phyloP scores from a whole-genome alignment of 2,329 filamentous ascomycete genomes.

The Ilyonectria destructans region DNA sequence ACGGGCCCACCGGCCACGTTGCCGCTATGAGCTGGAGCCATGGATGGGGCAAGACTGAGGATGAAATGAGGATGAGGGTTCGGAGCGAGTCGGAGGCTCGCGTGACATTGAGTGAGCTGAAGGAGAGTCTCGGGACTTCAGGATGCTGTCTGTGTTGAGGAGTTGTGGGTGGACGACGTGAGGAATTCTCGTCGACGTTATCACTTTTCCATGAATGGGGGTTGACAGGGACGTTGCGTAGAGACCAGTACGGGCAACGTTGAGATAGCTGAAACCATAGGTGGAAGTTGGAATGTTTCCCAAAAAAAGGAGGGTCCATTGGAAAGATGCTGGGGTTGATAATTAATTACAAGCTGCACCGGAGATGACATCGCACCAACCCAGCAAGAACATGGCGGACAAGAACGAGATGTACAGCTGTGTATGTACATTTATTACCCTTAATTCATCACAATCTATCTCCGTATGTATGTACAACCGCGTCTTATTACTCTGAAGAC shows the following conservation, averaged over 20 bases:
- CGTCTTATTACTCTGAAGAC: not conserved
- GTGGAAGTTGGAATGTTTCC: conserved; percentile 14
- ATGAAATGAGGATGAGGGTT: conserved; percentile 17
- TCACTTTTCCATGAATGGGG: not conserved
- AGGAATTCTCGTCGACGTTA: not conserved
- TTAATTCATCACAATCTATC: not conserved
- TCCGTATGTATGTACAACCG: not conserved
- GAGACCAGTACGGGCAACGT: not conserved
- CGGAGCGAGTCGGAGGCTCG: conserved; percentile 16
- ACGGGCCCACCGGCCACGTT: conserved; percentile 41
- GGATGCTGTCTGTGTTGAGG: not conserved
- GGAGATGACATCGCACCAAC: not conserved
- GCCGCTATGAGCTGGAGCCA: conserved; percentile 48
- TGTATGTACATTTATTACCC: not conserved
- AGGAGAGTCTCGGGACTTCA: conserved; percentile 1
- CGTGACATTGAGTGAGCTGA: conserved; percentile 32
- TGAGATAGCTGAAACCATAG: not conserved
- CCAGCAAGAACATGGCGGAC: not conserved
- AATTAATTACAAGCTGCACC: not conserved
- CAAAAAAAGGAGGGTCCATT: not conserved
- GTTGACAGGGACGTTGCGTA: conserved; percentile 1
- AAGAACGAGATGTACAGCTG: not conserved
- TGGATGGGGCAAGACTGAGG: conserved; percentile 31
- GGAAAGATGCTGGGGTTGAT: not conserved
- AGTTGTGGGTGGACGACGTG: not conserved